A percentile compares a stretch with the other conserved stretches of the same genome.
These are phyloP conservation scores for Neurospora intermedia DNA, from an alignment of 495 filamentous ascomycete genomes.

Conservation along the genomic window DNA sequence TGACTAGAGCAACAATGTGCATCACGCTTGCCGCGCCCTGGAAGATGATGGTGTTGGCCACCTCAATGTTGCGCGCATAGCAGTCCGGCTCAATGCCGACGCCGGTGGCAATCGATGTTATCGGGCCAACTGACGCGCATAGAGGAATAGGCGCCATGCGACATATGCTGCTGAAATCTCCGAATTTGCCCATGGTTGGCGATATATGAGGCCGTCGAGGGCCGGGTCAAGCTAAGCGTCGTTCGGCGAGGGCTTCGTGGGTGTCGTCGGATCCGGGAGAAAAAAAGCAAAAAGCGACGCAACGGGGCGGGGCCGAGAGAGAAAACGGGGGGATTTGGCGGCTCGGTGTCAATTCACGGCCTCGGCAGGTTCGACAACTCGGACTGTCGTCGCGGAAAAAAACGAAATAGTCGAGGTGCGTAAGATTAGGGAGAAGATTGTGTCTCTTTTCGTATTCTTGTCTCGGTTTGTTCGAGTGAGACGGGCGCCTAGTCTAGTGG, in stretches of 20 bases:
- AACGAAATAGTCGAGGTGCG: not conserved
- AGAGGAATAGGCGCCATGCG: conserved; percentile 73
- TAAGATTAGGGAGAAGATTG: not conserved
- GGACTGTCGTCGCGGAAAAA: not conserved
- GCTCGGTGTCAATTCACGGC: not conserved
- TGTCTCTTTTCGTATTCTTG: not conserved
- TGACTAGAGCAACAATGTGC: conserved; percentile 82
- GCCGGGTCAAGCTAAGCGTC: not conserved
- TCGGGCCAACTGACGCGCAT: conserved; percentile 68
- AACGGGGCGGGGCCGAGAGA: not conserved
- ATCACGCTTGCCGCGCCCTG: conserved; percentile 83
- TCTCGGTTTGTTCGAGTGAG: not conserved
- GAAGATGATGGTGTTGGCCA: conserved; percentile 98
- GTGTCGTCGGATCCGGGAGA: not conserved
- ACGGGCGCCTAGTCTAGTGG: not conserved
- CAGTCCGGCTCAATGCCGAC: conserved; percentile 81
- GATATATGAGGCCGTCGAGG: conserved; percentile 4
- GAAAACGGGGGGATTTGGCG: not conserved
- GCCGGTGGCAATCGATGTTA: conserved; percentile 50
- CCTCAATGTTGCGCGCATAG: conserved; percentile 88
- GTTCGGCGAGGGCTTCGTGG: not conserved
- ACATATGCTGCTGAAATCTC: conserved; percentile 82
- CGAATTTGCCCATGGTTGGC: conserved; percentile 65
- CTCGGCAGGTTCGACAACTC: not conserved
- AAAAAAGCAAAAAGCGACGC: not conserved